These are phyloP conservation scores for Daldinia vernicosa DNA, from an alignment of 495 filamentous ascomycete genomes.

Conservation along the genomic window DNA sequence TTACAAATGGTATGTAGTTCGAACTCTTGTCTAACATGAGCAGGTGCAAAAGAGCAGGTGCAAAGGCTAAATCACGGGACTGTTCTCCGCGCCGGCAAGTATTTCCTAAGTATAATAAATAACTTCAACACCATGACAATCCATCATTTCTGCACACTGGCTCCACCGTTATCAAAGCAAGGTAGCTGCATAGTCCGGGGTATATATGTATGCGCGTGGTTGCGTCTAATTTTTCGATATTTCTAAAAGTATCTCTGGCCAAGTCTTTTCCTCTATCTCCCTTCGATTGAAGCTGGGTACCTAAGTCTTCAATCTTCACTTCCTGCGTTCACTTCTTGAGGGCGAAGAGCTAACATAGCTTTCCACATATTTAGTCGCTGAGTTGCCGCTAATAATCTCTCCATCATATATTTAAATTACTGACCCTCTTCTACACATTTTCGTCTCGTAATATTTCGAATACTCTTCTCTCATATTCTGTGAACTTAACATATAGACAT, in stretches of 20 bases:
- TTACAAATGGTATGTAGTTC: constrained; percentile 11
- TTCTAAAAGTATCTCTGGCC: constrained; percentile 16
- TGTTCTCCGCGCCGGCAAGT: constrained; percentile 27
- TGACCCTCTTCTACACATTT: not conserved
- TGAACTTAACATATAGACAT: constrained; percentile 19
- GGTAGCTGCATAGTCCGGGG: constrained; percentile 21
- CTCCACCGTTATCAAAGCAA: constrained; percentile 39
- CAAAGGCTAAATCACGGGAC: constrained; percentile 24
- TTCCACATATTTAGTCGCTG: constrained; percentile 6
- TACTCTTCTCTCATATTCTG: not conserved
- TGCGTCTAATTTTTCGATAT: constrained; percentile 16
- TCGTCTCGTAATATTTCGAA: not conserved
- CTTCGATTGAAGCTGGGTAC: not conserved
- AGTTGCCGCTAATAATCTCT: not conserved
- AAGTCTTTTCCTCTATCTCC: constrained; percentile 3
- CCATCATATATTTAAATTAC: constrained; percentile 4
- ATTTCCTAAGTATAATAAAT: constrained; percentile 25
- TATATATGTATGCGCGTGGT: constrained; percentile 4
- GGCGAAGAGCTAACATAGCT: not conserved
- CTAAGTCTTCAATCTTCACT: not conserved
- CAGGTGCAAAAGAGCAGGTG: constrained; percentile 21
- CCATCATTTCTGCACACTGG: constrained; percentile 16
- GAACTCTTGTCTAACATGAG: constrained; percentile 14
- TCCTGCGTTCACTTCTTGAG: not conserved
- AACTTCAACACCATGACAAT: constrained; percentile 30